A percentile compares a stretch with the other conserved stretches of the same genome.
These are phyloP conservation scores for Gryganskiella cystojenkinii DNA, from an alignment of 192 early-diverging fungal species.

Conservation along the genomic window DNA sequence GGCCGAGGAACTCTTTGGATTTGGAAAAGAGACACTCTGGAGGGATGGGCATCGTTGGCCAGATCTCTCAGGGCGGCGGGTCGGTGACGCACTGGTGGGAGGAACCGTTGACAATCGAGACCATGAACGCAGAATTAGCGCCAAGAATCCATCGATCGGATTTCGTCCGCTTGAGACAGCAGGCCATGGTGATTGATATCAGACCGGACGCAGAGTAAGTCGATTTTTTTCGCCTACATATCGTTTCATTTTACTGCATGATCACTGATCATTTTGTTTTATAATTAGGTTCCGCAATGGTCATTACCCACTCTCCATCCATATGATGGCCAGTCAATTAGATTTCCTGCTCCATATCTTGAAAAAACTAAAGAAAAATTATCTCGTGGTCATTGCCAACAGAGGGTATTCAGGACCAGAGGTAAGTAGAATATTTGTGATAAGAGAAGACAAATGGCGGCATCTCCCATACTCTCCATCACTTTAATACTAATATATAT, in stretches of 20 bases:
- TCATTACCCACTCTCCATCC: slow-evolving; percentile 66
- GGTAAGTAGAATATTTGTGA: no score
- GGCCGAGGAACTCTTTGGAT: slow-evolving; percentile 14
- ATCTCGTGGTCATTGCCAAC: slow-evolving; percentile 62
- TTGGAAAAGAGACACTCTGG: slow-evolving; percentile 18
- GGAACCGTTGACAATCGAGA: slow-evolving; percentile 57
- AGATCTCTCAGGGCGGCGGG: not conserved
- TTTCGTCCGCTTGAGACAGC: slow-evolving; percentile 53
- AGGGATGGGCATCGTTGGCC: not conserved
- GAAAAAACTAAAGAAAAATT: slow-evolving; percentile 62
- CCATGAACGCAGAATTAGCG: slow-evolving; percentile 61
- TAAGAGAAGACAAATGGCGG: no score
- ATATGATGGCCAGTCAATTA: slow-evolving; percentile 58
- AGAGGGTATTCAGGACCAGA: slow-evolving; percentile 59
- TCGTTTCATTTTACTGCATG: not conserved
- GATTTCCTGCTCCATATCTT: slow-evolving; percentile 53
- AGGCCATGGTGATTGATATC: slow-evolving; percentile 68
- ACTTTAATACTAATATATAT: not conserved
- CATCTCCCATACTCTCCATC: not conserved
- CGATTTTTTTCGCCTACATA: not conserved
- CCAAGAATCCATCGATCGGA: slow-evolving; percentile 66
- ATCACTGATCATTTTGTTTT: not conserved
- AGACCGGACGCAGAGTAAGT: slow-evolving; percentile 65
- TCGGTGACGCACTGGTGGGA: slow-evolving; percentile 57
- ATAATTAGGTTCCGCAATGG: slow-evolving; percentile 57